Conservation (phyloP, 257 asterid species). For the Nemophila menziesii region DNA sequence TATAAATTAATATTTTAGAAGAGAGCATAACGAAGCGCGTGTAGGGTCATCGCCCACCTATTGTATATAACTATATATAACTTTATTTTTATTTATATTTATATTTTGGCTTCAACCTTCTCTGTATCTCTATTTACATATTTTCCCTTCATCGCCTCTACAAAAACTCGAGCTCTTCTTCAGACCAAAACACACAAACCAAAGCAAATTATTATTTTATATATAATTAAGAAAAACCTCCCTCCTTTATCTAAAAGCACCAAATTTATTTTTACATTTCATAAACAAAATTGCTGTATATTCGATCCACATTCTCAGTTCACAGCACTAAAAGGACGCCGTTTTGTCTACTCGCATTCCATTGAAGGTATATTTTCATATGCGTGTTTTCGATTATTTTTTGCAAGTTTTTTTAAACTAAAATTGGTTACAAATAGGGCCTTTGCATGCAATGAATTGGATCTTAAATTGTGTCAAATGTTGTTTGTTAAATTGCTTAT, state of each 20-base stretch:
- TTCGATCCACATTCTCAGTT: constrained; percentile 42
- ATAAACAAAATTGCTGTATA: constrained; percentile 10
- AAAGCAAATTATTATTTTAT: too few species aligned
- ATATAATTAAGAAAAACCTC: constrained; percentile 6
- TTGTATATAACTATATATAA: too few species aligned
- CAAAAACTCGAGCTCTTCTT: background rate
- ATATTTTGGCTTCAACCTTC: too few species aligned
- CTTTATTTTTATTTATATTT: too few species aligned
- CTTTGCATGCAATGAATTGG: constrained; percentile 33
- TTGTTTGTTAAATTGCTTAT: constrained; percentile 8
- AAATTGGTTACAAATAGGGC: constrained; percentile 7
- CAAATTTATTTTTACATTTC: constrained; percentile 2
- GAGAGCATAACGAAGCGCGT: too few species aligned
- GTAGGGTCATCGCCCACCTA: too few species aligned
- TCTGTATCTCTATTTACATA: too few species aligned
- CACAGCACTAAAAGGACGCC: constrained; percentile 15
- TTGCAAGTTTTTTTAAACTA: background rate
- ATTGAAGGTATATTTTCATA: constrained; percentile 26
- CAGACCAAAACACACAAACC: background rate
- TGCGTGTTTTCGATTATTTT: constrained; percentile 9
- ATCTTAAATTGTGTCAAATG: constrained; percentile 25
- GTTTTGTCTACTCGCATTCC: constrained; percentile 16
- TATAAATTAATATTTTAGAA: too few species aligned
- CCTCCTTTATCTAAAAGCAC: constrained; percentile 8
- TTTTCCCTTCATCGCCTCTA: background rate